phyloP scores from a whole-genome alignment of 2,329 filamentous ascomycete species.

The Claviceps fusiformis region DNA sequence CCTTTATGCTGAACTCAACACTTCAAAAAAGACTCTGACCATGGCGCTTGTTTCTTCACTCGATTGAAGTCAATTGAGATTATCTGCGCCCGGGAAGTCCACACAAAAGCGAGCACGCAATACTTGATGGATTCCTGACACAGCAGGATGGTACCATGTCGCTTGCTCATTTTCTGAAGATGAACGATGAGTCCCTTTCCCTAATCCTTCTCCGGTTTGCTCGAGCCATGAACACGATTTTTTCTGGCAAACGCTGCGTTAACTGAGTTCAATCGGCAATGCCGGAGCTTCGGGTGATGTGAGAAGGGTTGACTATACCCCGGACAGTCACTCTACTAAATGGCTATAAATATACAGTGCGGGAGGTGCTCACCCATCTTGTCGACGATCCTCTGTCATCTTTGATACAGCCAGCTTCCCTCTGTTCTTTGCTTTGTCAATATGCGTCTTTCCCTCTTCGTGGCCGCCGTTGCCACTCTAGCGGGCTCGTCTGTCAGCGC shows the following conservation, averaged over 20 bases:
- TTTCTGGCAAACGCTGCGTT: background rate
- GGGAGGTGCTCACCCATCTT: too few species aligned
- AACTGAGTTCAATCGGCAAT: background rate
- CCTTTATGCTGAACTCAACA: background rate
- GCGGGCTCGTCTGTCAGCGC: background rate
- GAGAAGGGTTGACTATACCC: background rate
- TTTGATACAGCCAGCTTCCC: too few species aligned
- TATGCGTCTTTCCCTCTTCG: background rate
- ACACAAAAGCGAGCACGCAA: background rate
- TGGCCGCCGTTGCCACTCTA: background rate
- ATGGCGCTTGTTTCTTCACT: background rate
- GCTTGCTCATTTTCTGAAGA: background rate
- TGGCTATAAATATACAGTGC: too few species aligned
- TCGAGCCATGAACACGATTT: background rate
- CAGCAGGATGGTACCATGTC: background rate
- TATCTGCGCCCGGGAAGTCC: background rate
- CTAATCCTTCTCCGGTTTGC: too few species aligned
- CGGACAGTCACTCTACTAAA: background rate
- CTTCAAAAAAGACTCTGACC: background rate
- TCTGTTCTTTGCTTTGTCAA: background rate
- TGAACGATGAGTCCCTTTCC: background rate
- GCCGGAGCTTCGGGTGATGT: background rate
- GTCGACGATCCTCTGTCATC: too few species aligned
- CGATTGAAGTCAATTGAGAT: background rate
- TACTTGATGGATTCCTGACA: background rate